phyloP scores from a whole-genome alignment of 2,329 filamentous ascomycete species.

The Eurotiales sp. region DNA sequence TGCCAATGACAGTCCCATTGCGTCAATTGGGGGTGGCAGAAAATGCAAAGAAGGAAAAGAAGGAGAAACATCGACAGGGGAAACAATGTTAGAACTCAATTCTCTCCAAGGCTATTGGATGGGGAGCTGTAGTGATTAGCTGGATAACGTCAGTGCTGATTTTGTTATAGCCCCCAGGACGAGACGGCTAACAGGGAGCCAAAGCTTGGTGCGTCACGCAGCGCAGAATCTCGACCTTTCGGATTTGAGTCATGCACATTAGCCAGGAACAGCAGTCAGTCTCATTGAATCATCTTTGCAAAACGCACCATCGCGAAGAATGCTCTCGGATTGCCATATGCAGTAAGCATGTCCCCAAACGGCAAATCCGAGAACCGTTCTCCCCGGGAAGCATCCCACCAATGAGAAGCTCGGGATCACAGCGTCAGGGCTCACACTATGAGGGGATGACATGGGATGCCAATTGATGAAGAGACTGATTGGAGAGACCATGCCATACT shows the following conservation, averaged over 20 bases:
- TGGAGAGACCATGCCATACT: too few relatives aligned
- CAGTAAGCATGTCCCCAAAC: neutral
- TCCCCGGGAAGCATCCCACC: neutral
- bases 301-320: too few relatives aligned
- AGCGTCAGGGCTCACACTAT: too few relatives aligned
- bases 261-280: too few relatives aligned
- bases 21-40: neutral
- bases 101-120: neutral
- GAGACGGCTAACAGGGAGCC: too few relatives aligned
- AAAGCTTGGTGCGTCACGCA: neutral
- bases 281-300: too few relatives aligned
- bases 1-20: neutral
- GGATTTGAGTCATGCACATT: too few relatives aligned
- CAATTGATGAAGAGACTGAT: slow-evolving; percentile 14
- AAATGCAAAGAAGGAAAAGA: neutral
- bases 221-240: neutral
- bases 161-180: too few relatives aligned
- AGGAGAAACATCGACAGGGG: too few relatives aligned
- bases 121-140: neutral
- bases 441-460: too few relatives aligned
- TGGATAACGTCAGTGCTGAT: neutral
- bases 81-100: neutral
- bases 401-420: neutral
- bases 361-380: neutral
- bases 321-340: neutral